Evolutionary conservation across 768 basidiomycete species (phyloP), one percentile per base, ranked within the genome.

Genomic region (Lentinula sp.): DNA sequence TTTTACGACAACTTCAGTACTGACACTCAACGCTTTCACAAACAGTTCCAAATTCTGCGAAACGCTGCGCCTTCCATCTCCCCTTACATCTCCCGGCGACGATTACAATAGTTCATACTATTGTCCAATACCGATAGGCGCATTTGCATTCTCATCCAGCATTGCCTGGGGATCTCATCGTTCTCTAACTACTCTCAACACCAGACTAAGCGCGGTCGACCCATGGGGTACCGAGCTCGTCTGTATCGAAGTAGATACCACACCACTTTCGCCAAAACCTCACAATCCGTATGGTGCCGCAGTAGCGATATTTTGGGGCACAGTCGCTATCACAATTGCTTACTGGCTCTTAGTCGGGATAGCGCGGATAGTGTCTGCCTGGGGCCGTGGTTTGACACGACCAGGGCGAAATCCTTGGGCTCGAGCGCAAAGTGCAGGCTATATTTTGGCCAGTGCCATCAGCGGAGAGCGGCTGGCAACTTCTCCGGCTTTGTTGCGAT

Each of bases 361-460:
- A 28, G 95, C 91, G 4, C 83, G 96, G 46, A 79, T 94, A 32
- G 81, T 85, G 13, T 91, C 94, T 8, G 94, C 95, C 0, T 95
- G 91, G 92, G 81, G 86, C 37, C 80, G 93, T 63, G 90, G 89
- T 39, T 74, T 81, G 13, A 75, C 83, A 45, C 76, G 87, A 68
- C 78, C 82, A 35, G 83, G 83, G 45, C 75, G 79, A 37, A 83
- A 88, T 33, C 61, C 88, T 58, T 86, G 90, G 87, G 74, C 85
- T 49, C 81, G 87, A 68, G 78, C 90, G 13, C 88, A 95, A 68
- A 90, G 90, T 73, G 86, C 85, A 7, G 92, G 95, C 6, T 93
- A 93, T 66, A 88, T 98, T 66, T 75, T 96, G 43, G 91, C 93
- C 18, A 95, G 95, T 73, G 93, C 95, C 0, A 85, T 96, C 66